Base-by-base conservation (phyloP, 2,329 filamentous ascomycete species). In the Pseudogymnoascus sp. region DNA sequence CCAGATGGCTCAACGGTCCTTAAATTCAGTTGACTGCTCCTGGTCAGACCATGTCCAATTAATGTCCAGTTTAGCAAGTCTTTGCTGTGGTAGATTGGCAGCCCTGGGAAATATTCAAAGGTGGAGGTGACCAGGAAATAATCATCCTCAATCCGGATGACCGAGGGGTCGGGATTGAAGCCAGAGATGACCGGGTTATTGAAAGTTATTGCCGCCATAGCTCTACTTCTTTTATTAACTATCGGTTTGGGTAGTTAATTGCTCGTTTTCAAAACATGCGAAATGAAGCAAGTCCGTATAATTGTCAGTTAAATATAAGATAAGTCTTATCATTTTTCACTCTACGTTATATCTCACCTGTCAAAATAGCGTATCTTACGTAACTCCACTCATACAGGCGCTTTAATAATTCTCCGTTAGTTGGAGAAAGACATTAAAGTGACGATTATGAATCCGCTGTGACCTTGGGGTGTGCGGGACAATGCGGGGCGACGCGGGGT, bases 91-190 rank as follows among this genome's bases (percentile, higher is more conserved):
- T 86, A 84, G 61, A 87, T 82, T 12, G 82, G 80, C n/a, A 79
- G 78, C 3, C 82, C 82, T 0, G 83, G 83, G 63, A 83, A 85
- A 69, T 78, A 83, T 68, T 86, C 83, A 62, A 87, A 86, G 0
- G 81, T 82, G 0, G 83, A 86, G 3, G 82, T 86, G 37, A 79
- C 80, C 28, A 86, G 76, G 69, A 81, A 86, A 68, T 80, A 86
- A 65, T 79, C 76, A 50, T 72, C 64, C 9, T 71, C 72, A 12
- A 80, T 75, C 4, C 79, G 73, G n/a, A 80, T 64, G 41, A 82
- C 75, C 8, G 65, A 64, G 12, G 84, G 83, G 64, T 87, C 84
- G 5, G 83, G 82, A 61, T 86, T 85, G 73, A 84, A 86, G 22
- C 83, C 83, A 2, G 64, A 53, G 30, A 53, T 53, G 28, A 53